Base-by-base conservation (phyloP, 495 filamentous ascomycete genomes). In the Talaromyces trachyspermus region DNA sequence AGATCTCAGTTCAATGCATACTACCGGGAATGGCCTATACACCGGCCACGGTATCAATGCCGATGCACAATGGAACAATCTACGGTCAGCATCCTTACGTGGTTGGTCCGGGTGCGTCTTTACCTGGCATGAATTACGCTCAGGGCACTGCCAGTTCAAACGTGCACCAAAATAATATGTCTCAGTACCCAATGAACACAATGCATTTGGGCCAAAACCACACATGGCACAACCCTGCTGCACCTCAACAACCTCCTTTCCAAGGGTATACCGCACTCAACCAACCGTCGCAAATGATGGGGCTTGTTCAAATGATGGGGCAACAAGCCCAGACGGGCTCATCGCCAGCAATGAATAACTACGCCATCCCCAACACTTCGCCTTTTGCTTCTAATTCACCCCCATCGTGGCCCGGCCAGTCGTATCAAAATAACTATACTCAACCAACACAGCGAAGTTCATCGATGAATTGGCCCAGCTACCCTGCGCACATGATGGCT, bases 1-100 rank as follows among this genome's bases (percentile, higher is more conserved):
- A 77, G 90, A 26, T 94, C 88, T 24, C 82, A 88, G 50, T 95
- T 85, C 59, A 83, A 82, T 49, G 69, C 78, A 7, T 89, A 83
- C 60, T 91, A 83, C 79, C 81, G 2, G 62, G 67, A 2, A 61
- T 67, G 60, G 64, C 66, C 25, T 77, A 76, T 56, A 42, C 72
- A 63, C 66, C 60, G 17, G 38, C 45, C n/a, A 54, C 61, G n/a
- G 68, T 61, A 49, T 56, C 61, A 46, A 43, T 56, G 15, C 43
- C 53, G 26, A 55, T 59, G 49, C 58, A 59, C 33, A 67, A 74
- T 47, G 56, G 53, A 23, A 61, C 67, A 15, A 56, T 56, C 19
- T 18, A 61, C 7, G 57, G 53, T 25, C 66, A 66, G 43, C 55
- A 57, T 33, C 68, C 68, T 33, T 73, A 64, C 32, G 60, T 70